A percentile compares a stretch with the other conserved stretches of the same genome.
These are phyloP conservation scores for Pontederia paniculata DNA, from an alignment of 176 grass and related monocot genomes.

Conservation along the genomic window DNA sequence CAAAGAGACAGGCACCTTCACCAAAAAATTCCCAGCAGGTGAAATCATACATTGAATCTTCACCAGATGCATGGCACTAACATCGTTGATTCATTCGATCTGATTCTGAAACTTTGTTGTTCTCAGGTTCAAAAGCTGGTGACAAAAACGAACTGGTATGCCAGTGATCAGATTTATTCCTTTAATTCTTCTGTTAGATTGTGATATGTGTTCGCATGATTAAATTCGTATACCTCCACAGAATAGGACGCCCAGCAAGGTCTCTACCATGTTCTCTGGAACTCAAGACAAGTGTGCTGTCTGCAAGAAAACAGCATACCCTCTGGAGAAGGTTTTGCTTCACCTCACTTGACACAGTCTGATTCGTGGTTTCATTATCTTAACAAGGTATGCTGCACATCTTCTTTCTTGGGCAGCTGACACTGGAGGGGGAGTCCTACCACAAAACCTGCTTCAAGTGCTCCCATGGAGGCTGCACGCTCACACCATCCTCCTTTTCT, in stretches of 20 bases:
- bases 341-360: background rate
- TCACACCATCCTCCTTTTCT: conserved; percentile 69
- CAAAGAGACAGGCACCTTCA: conserved; percentile 89
- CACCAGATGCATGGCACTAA: no score
- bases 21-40: conserved; percentile 64
- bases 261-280: conserved; percentile 63
- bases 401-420: conserved; percentile 32
- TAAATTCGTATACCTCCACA: conserved; percentile 17
- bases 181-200: background rate
- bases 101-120: no score
- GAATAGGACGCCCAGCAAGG: conserved; percentile 72
- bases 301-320: conserved; percentile 87
- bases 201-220: background rate
- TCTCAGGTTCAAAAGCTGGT: no score
- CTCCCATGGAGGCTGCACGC: conserved; percentile 66
- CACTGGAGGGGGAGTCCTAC: conserved; percentile 70
- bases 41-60: background rate
- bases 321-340: conserved; percentile 63
- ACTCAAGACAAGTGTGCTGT: conserved; percentile 79
- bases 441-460: conserved; percentile 98
- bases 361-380: background rate
- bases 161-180: no score
- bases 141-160: no score
- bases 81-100: no score
- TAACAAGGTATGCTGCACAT: background rate